Base-by-base conservation (phyloP, 139 green algal species). In the Picocystis salinarum region DNA sequence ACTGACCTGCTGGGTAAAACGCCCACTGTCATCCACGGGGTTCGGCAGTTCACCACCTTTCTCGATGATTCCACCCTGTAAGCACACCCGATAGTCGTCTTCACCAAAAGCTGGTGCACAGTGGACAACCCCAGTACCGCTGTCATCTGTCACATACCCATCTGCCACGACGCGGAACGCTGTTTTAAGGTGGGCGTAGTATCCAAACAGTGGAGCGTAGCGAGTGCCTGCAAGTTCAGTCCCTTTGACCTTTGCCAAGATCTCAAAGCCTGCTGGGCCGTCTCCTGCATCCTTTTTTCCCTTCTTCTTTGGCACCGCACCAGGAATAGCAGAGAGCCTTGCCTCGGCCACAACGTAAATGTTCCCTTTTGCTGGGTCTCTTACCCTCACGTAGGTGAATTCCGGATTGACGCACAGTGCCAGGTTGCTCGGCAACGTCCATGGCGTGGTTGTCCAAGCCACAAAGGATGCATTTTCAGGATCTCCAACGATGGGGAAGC, bases 361-460 rank as follows among this genome's bases (percentile, higher is more conserved):
- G 10, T 47, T 23, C 5, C 18, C 44, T 30, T 28, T 30, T 30
- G 24, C 20, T 6, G 23, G 44, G 44, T 46, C 22, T 30, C n/a
- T 10, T 27, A 76, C 83, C 58, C 76, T 77, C 12, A 93, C 70
- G 51, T 98, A 98, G 12, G 50, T 63, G 5, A 98, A 77, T 19
- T 76, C 64, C 0, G 82, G 70, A 59, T 99, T 76, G 28, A 99
- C 83, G 61, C 89, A 99, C 18, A 99, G 79, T 12, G 85, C 80
- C 28, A 97, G 66, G 64, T 97, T 97, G 59, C 62, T 81, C 37
- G 89, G 89, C 53, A 99, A 71, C 1, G 89, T 99, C 80, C 53
- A 61, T 18, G 89, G 89, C 2, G 89, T 99, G 52, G 89, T 99
- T 13, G 89, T 99, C 89, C 89, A 99, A 3, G 90, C 90, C 5